These are phyloP conservation scores for Ormosia semicastrata DNA, from an alignment of 306 rosid genomes.

Conservation along the genomic window DNA sequence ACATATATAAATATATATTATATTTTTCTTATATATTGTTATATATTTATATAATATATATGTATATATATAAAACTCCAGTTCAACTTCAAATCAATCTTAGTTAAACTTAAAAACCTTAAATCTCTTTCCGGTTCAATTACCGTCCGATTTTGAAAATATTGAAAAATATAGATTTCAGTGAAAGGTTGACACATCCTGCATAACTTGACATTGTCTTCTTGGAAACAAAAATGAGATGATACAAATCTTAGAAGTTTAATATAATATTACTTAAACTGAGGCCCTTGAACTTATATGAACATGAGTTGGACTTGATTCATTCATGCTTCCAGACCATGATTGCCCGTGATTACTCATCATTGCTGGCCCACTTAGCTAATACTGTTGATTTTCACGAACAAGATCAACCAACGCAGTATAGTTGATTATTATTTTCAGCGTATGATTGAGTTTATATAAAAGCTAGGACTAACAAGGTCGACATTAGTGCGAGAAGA, in stretches of 20 bases:
- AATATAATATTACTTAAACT: background rate
- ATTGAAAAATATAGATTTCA: too few relatives aligned
- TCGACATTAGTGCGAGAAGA: background rate
- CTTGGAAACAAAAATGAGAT: background rate
- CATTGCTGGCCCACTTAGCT: background rate
- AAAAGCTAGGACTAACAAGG: background rate
- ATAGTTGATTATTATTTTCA: background rate
- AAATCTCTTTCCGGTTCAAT: too few relatives aligned
- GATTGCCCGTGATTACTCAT: constrained; percentile 2
- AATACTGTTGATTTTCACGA: background rate
- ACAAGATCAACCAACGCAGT: background rate
- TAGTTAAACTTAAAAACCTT: too few relatives aligned
- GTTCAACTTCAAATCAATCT: too few relatives aligned
- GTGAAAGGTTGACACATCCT: background rate
- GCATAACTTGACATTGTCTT: background rate
- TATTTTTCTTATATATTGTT: too few relatives aligned
- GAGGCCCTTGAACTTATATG: too few relatives aligned
- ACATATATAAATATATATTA: too few relatives aligned
- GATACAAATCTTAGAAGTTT: background rate
- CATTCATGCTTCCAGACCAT: background rate
- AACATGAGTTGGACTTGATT: background rate
- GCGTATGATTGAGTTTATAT: background rate
- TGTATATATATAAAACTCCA: too few relatives aligned
- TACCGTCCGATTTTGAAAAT: too few relatives aligned
- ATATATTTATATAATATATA: too few relatives aligned